Percentiles rank a stretch among this genome's conserved stretches.
These are phyloP conservation scores for Penicillium digitatum DNA, from an alignment of 2,329 filamentous ascomycete species.

Conservation along the genomic window DNA sequence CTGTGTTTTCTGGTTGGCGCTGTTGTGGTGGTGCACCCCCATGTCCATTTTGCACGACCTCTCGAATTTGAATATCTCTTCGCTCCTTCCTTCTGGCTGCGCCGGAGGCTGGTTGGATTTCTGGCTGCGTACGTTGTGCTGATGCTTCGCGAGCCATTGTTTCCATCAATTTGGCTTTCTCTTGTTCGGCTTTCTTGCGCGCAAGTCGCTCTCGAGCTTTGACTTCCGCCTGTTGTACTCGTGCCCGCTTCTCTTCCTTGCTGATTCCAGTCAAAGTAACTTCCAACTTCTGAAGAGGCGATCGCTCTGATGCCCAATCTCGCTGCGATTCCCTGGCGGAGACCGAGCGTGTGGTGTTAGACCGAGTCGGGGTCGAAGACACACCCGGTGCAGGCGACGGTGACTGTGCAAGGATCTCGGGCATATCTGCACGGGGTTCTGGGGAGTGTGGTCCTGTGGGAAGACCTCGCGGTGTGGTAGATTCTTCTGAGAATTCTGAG, in stretches of 20 bases:
- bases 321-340: constrained; percentile 32
- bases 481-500: constrained; percentile 11
- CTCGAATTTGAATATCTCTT: not conserved
- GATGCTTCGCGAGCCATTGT: constrained; percentile 3
- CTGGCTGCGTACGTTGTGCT: constrained; percentile 8
- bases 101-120: constrained; percentile 2
- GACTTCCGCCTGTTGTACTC: constrained; percentile 76
- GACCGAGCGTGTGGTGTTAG: constrained; percentile 30
- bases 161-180: constrained; percentile 12
- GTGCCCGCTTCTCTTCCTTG: constrained; percentile 89
- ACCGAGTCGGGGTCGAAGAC: constrained; percentile 28
- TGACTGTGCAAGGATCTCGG: constrained; percentile 18
- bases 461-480: constrained; percentile 19
- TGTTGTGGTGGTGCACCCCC: constrained; percentile 3
- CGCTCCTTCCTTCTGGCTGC: constrained; percentile 2
- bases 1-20: constrained; percentile 11
- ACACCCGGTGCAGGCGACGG: not conserved
- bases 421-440: not conserved
- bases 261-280: constrained; percentile 86
- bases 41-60: not conserved
- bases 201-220: constrained; percentile 58
- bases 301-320: constrained; percentile 72
- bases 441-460: constrained; percentile 9
- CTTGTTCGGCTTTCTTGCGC: constrained; percentile 26
- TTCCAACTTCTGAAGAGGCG: constrained; percentile 90